Base-by-base conservation (phyloP, 352 stramenopile genomes). In the Phytophthora multivora region DNA sequence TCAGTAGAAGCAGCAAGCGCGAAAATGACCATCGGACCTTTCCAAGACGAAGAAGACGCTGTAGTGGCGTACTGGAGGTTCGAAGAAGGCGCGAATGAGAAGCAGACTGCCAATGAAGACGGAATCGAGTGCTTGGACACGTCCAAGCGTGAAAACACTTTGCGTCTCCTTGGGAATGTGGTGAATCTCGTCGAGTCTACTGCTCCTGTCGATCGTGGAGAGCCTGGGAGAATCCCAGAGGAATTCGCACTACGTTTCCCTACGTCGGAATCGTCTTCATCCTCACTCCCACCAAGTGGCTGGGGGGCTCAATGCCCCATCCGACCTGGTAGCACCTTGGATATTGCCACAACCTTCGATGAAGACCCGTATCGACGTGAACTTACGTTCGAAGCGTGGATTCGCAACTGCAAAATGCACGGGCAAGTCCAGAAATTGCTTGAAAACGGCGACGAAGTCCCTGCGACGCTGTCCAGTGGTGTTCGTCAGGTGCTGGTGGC, bases 31-130 rank as follows among this genome's bases (percentile, higher is more conserved):
- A 91, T 95, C 57, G 86, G 86, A 16, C 86, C 86, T 31, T 95
- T 93, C 49, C 66, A 93, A 18, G 86, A 93, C 15, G 86, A 95
- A 54, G 86, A 93, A 54, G 84, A 95, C 56, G 83, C 83, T 3
- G 83, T 95, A 13, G 81, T 93, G 19, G 84, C 81, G 6, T 95
- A 95, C 54, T 95, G 86, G 86, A 76, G 86, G 13, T 95, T 95
- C 56, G 86, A 95, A 73, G 86, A 95, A 77, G 86, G 79, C 7
- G 61, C 68, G 1, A 78, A 39, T 0, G 60, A 69, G 16, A 75
- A 59, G 25, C 43, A 54, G 12, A 13, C n/a, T 21, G 52, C 31
- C 4, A n/a, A 38, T 5, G 51, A 55, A 33, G 68, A 71, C 42
- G 70, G 61, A 7, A 60, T 82, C 26, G 80, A 93, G 31, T 89